Evolutionary conservation across 2,329 filamentous ascomycete genomes (phyloP).

Genomic region (Fusarium sp.): DNA sequence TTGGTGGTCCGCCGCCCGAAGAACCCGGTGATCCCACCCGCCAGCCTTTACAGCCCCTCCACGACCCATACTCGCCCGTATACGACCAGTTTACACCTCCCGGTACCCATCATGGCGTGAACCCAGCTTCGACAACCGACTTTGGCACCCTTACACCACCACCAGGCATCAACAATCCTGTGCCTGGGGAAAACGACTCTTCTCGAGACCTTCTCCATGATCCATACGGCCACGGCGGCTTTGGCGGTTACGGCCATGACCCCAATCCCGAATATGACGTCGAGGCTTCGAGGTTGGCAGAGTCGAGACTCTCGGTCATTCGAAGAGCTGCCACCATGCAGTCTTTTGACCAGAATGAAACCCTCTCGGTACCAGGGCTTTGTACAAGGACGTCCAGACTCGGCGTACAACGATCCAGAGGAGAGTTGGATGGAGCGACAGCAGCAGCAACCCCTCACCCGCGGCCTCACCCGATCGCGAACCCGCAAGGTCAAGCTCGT

Average conservation of each 20-base stretch:
- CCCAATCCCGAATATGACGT: conserved; percentile 31
- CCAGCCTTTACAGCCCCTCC: conserved; percentile 20
- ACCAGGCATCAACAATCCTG: conserved; percentile 24
- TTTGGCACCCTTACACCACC: conserved; percentile 7
- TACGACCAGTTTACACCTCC: not conserved
- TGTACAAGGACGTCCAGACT: conserved; percentile 35
- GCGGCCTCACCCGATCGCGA: conserved; percentile 38
- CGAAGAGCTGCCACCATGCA: conserved; percentile 31
- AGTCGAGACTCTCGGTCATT: conserved; percentile 32
- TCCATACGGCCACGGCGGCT: conserved; percentile 28
- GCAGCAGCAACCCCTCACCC: conserved; percentile 16
- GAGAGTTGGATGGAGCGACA: conserved; percentile 43
- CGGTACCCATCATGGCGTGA: conserved; percentile 3
- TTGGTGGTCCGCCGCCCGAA: conserved; percentile 26
- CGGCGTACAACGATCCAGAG: conserved; percentile 35
- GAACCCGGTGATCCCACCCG: conserved; percentile 15
- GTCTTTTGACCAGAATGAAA: conserved; percentile 28
- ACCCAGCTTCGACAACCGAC: not conserved
- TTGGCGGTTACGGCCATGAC: conserved; percentile 30
- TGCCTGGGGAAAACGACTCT: conserved; percentile 33
- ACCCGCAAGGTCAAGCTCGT: conserved; percentile 43
- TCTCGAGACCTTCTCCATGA: conserved; percentile 31
- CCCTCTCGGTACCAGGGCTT: conserved; percentile 29
- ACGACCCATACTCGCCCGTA: conserved; percentile 29
- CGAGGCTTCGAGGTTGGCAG: conserved; percentile 28